phyloP scores from a whole-genome alignment of 805 yeast species.

The Sugiyamaella floridensis region DNA sequence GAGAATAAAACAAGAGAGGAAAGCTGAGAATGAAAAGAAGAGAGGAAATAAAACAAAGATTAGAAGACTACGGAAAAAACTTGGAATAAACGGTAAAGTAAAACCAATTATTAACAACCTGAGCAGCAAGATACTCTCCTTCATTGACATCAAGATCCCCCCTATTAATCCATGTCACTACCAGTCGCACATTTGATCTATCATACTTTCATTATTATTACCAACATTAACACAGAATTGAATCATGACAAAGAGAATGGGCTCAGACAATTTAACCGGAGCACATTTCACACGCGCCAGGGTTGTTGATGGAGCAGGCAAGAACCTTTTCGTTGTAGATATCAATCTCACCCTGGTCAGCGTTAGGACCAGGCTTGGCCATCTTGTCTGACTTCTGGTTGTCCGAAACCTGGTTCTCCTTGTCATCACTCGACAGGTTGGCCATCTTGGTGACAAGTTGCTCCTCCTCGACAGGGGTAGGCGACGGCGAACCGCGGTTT shows the following conservation, averaged over 20 bases:
- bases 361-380: slow-evolving; percentile 6
- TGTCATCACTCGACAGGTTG: slow-evolving; percentile 8
- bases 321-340: slow-evolving; percentile 88
- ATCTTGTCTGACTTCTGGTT: neutral
- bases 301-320: slow-evolving; percentile 95
- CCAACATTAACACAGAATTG: neutral
- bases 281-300: slow-evolving; percentile 98
- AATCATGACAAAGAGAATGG: neutral
- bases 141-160: neutral
- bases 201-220: neutral
- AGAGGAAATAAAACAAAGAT: too few relatives aligned
- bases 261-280: slow-evolving; percentile 55
- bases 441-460: slow-evolving; percentile 6
- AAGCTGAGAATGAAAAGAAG: too few relatives aligned
- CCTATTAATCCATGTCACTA: too few relatives aligned
- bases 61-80: too few relatives aligned
- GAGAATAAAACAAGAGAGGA: too few relatives aligned
- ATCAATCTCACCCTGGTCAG: slow-evolving; percentile 48
- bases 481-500: neutral
- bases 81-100: too few relatives aligned
- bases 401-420: slow-evolving; percentile 9
- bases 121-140: too few relatives aligned
- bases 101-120: too few relatives aligned
- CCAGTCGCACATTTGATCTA: too few relatives aligned
- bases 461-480: slow-evolving; percentile 5